Evolutionary conservation across 1,284 basidiomycete species (phyloP).

Genomic region (Ceratobasidium sp.): DNA sequence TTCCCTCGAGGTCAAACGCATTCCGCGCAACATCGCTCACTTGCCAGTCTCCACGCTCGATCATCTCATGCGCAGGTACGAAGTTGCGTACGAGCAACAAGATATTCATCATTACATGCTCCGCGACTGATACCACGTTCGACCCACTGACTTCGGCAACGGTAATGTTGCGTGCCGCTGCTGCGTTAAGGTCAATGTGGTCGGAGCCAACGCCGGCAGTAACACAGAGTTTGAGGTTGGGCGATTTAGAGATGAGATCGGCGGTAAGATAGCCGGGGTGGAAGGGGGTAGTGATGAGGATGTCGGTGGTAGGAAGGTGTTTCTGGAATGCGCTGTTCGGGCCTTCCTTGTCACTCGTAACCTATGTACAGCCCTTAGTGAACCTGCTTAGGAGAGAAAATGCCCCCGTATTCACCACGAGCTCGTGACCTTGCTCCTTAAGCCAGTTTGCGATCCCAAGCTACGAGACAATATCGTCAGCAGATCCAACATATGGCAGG

Average conservation of each 20-base stretch:
- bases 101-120: slow-evolving; percentile 88
- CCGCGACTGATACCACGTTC: slow-evolving; percentile 92
- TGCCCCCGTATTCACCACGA: slow-evolving; percentile 58
- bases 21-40: slow-evolving; percentile 85
- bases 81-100: slow-evolving; percentile 90
- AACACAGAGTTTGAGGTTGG: slow-evolving; percentile 91
- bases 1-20: slow-evolving; percentile 89
- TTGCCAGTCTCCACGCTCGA: slow-evolving; percentile 84
- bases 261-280: slow-evolving; percentile 62
- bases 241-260: slow-evolving; percentile 64
- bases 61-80: slow-evolving; percentile 85
- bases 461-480: slow-evolving; percentile 53
- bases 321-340: slow-evolving; percentile 77
- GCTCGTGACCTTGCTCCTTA: slow-evolving; percentile 79
- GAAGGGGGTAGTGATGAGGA: slow-evolving; percentile 92
- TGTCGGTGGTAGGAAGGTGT: slow-evolving; percentile 83
- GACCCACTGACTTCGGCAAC: slow-evolving; percentile 85
- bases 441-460: slow-evolving; percentile 80
- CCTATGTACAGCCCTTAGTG: background rate
- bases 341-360: slow-evolving; percentile 30
- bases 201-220: slow-evolving; percentile 96
- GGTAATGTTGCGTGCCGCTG: slow-evolving; percentile 83
- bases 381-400: background rate
- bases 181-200: slow-evolving; percentile 90
- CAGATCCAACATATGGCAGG: background rate